Percentiles rank a stretch among this genome's conserved stretches.
Evolutionary conservation across 1,284 basidiomycete genomes (phyloP).

Genomic region (Golubevia pallescens): DNA sequence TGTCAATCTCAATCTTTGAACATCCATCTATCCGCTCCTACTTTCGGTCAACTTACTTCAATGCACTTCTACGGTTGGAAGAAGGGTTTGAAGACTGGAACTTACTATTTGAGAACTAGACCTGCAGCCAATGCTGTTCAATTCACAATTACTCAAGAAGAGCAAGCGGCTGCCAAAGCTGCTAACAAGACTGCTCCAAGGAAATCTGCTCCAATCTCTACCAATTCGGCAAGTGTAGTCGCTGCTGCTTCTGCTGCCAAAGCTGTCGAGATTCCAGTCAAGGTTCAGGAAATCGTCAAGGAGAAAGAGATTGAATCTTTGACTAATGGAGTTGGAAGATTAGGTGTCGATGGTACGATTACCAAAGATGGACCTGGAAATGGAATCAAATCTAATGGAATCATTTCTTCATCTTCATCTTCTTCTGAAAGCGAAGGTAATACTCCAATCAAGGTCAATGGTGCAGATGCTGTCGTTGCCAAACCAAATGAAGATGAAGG

Average conservation of each 20-base stretch:
- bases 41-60: constrained; percentile 81
- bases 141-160: constrained; percentile 87
- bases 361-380: constrained; percentile 49
- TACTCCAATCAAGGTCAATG: constrained; percentile 19
- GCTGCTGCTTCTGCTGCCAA: constrained; percentile 11
- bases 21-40: constrained; percentile 89
- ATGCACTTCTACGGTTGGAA: constrained; percentile 99
- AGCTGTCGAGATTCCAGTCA: constrained; percentile 4
- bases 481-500: constrained; percentile 35
- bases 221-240: not conserved
- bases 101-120: constrained; percentile 85
- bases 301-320: not conserved
- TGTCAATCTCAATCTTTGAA: constrained; percentile 86
- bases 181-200: constrained; percentile 65
- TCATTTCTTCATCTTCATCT: constrained; percentile 5
- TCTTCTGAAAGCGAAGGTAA: constrained; percentile 18
- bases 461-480: constrained; percentile 17
- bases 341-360: constrained; percentile 52
- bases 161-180: constrained; percentile 73
- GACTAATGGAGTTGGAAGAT: constrained; percentile 28
- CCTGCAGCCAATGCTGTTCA: constrained; percentile 95
- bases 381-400: constrained; percentile 2
- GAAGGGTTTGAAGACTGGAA: constrained; percentile 93
- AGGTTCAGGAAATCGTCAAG: not conserved
- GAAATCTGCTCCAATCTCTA: constrained; percentile 14